phyloP scores from a whole-genome alignment of 768 basidiomycete species.

The Paxillus rubicundulus region DNA sequence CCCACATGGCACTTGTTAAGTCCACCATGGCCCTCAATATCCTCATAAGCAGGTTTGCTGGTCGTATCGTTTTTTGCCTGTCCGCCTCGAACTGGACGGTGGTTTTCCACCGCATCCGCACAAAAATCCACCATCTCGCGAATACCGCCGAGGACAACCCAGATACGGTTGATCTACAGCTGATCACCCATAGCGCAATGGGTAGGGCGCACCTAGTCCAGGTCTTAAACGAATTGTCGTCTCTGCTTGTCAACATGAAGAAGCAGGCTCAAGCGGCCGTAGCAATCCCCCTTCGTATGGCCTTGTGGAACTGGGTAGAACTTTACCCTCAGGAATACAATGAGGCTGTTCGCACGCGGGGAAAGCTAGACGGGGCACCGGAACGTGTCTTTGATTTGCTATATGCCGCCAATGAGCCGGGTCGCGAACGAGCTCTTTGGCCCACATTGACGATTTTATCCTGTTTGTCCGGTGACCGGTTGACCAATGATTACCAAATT shows the following conservation, averaged over 20 bases:
- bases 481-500: constrained; percentile 55
- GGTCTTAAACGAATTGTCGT: constrained; percentile 77
- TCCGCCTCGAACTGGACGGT: constrained; percentile 87
- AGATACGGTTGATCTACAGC: constrained; percentile 71
- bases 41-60: constrained; percentile 68
- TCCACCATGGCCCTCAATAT: constrained; percentile 54
- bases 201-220: constrained; percentile 66
- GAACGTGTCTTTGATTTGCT: constrained; percentile 86
- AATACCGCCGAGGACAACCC: constrained; percentile 48
- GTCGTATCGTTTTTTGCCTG: constrained; percentile 80
- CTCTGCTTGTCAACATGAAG: constrained; percentile 79
- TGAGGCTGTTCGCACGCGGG: constrained; percentile 59
- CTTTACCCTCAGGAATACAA: constrained; percentile 76
- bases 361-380: constrained; percentile 73
- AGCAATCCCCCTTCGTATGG: constrained; percentile 67
- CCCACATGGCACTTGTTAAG: constrained; percentile 57
- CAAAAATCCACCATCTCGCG: constrained; percentile 67
- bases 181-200: constrained; percentile 76
- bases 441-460: constrained; percentile 76
- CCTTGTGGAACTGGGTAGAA: constrained; percentile 90
- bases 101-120: constrained; percentile 66
- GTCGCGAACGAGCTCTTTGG: constrained; percentile 62
- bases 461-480: constrained; percentile 71
- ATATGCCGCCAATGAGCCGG: constrained; percentile 44
- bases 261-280: constrained; percentile 70